Conservation (phyloP, 2,329 filamentous ascomycete species). For the Cladosporium velox region DNA sequence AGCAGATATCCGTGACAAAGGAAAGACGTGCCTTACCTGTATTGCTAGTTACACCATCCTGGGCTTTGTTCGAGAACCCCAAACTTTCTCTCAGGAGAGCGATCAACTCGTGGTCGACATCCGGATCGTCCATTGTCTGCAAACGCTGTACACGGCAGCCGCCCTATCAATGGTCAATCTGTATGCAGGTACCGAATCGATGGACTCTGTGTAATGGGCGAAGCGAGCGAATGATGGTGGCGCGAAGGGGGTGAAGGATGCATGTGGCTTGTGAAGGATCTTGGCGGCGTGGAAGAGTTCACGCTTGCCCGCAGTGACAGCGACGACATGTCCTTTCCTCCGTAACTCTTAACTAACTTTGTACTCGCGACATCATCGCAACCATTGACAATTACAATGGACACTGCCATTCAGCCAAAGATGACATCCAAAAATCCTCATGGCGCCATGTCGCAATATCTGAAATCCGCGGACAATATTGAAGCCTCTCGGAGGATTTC, state of each 20-base stretch:
- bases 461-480: background rate
- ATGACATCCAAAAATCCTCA: background rate
- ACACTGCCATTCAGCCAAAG: background rate
- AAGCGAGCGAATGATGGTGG: slow-evolving; percentile 16
- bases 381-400: background rate
- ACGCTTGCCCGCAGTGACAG: background rate
- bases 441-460: background rate
- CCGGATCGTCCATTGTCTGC: slow-evolving; percentile 80
- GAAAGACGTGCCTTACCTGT: slow-evolving; percentile 32
- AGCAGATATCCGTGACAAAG: background rate
- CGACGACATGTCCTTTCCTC: background rate
- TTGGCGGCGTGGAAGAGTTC: slow-evolving; percentile 5
- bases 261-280: slow-evolving; percentile 10
- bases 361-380: background rate
- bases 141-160: background rate
- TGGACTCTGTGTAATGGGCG: slow-evolving; percentile 9
- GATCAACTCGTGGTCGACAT: slow-evolving; percentile 83
- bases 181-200: slow-evolving; percentile 16
- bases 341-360: background rate
- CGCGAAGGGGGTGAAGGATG: slow-evolving; percentile 6
- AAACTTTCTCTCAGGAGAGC: slow-evolving; percentile 82
- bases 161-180: background rate
- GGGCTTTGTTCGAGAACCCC: slow-evolving; percentile 40
- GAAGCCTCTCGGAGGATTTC: background rate
- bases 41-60: slow-evolving; percentile 33